Base-by-base conservation (phyloP, 345 rosid species). In the Eucalyptus pauciflora region DNA sequence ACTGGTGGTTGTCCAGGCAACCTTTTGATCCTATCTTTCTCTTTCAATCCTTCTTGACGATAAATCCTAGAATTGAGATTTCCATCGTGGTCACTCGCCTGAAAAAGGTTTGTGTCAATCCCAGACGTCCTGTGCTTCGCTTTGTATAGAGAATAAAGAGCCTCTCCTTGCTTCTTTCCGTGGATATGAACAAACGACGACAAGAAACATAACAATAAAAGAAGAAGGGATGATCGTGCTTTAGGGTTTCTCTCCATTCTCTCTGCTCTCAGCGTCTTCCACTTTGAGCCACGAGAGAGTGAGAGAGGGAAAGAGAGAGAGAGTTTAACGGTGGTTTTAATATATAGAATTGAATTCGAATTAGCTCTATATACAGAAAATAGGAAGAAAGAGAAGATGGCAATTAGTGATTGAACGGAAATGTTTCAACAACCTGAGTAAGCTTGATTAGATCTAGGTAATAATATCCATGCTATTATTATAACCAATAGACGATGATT, bases 11-110 rank as follows among this genome's bases (percentile, higher is more conserved):
- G 90, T 79, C 90, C 90, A 33, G 90, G 90, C 31, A 89, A 86
- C n/a, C 31, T 46, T 16, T 7, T 13, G 29, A 89, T 89, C 88
- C 29, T 91, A 48, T 95, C 98, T 10, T 85, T 91, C 86, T 96
- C 96, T 58, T 94, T 96, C 60, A 90, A 18, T 51, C 94, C 95
- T 45, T 87, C 90, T 18, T 92, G 92, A 18, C 27, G 4, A 86
- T 90, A 49, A n/a, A 92, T 45, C 33, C 41, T 85, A 10, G 79
- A 29, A 52, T 24, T 13, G 46, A 87, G n/a, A 51, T 24, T 49
- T 76, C 80, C 90, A 3, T 88, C 64, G 58, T 56, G 62, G 6
- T 89, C 69, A 88, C 46, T 85, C 18, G 85, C 79, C 43, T 46
- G 48, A 79, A 92, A 94, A 46, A 6, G 90, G 20, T 87, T 86